Base-by-base conservation (phyloP, 768 basidiomycete genomes). In the Suillus hirtellus region DNA sequence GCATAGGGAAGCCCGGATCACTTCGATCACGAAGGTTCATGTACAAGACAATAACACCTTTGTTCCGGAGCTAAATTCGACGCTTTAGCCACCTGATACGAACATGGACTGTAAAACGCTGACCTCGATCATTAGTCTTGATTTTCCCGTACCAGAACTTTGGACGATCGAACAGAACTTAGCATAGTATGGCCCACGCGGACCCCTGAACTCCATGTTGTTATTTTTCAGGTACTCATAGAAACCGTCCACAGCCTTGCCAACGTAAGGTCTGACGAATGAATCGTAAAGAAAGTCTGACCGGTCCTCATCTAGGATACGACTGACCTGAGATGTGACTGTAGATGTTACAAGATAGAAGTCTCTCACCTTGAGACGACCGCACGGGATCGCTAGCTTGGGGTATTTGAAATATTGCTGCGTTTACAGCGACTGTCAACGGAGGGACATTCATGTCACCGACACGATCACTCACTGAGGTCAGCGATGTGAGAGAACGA, bases 111-210 rank as follows among this genome's bases (percentile, higher is more conserved):
- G 1, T 15, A 62, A n/a, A 24, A 21, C 5, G 7, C 31, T 35
- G 55, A 65, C 60, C 54, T 65, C 61, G 27, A 21, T 56, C 44
- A 68, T 43, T 50, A 70, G 44, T 19, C 67, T 62, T 17, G 69
- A 70, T 55, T 70, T 70, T 11, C 69, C 68, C 1, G 64, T 68
- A 3, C 68, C 68, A 50, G 68, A 70, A 58, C 69, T 70, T 61
- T 68, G 68, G 3, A 69, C 58, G 2, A 70, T 58, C 1, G 59
- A 64, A n/a, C 67, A 62, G 34, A 59, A 62, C 21, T 66, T 67
- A 21, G 56, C 64, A 53, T 66, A 66, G 8, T 62, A 49, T 27
- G 34, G 9, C 8, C 42, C 47, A 17, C 12, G 7, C 8, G 14
- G 2, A 7, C 21, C 31, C 3, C 14, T 27, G 44, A 62, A 64